Evolutionary conservation across 1,284 basidiomycete genomes (phyloP), one percentile per base, ranked within the genome.

Genomic region (Garcileccinum viscosum): DNA sequence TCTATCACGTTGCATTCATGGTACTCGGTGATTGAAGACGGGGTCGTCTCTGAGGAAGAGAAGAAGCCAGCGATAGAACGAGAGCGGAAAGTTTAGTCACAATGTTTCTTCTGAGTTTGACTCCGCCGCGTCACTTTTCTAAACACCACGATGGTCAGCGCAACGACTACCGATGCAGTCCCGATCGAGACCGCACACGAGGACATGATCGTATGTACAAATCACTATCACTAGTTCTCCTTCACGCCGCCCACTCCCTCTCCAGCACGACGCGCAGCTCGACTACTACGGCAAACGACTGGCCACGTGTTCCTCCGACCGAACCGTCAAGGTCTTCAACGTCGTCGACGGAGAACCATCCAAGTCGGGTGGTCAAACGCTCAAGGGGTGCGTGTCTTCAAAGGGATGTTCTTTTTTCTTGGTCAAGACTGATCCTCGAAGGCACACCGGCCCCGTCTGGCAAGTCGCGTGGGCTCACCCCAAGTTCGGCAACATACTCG

Each of bases 391-490:
- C 72, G 90, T 69, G 33, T 42, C 12, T 38, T 7, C 40, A 38
- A 15, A 5, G n/a, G n/a, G 12, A 11, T 22, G 22, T 37, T 32
- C 27, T 40, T 1, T 9, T 37, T 11, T 5, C 35, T n/a, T n/a
- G n/a, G n/a, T n/a, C 19, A 24, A 42, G 15, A 32, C 59, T 66
- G 35, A 77, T 3, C 4, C 19, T 58, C 14, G 24, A 14, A 94
- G 96, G 64, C 98, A 99, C 82, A 95, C 96, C 17, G 96, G 97
- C 22, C 97, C 97, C 5, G 96, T 99, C 44, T 99, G 97, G 97
- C 96, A 98, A 80, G 92, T 99, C 62, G 90, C 96, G n/a, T 99
- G 97, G 98, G 97, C 95, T 9, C 97, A 99, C 78, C 97, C 98
- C 9, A 97, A 96, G 80, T 97, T 95, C 75, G 97, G 97, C 1